phyloP scores from a whole-genome alignment of 768 basidiomycete species.

The Rhodotorula sphaerocarpa region DNA sequence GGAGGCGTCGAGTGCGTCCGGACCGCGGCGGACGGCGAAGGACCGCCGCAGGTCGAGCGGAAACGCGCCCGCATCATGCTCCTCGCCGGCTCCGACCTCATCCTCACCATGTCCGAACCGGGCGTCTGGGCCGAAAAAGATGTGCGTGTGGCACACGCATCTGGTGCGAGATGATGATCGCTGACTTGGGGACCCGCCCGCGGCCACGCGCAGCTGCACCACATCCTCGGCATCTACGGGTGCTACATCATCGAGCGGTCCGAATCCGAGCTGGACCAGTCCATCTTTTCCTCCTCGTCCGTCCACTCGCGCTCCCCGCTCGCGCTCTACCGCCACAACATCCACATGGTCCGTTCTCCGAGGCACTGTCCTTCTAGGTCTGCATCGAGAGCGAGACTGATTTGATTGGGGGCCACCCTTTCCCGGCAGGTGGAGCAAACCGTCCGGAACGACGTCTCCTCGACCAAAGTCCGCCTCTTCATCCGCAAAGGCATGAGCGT shows the following conservation, averaged over 20 bases:
- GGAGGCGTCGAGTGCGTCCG: constrained; percentile 51
- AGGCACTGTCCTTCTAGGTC: too few relatives aligned
- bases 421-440: constrained; percentile 33
- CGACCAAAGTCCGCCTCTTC: constrained; percentile 66
- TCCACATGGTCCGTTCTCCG: constrained; percentile 45
- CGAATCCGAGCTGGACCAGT: constrained; percentile 64
- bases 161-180: not conserved
- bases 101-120: constrained; percentile 95
- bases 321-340: constrained; percentile 49
- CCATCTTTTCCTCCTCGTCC: constrained; percentile 38
- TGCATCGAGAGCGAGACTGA: too few relatives aligned
- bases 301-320: constrained; percentile 44
- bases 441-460: constrained; percentile 52
- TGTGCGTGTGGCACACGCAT: constrained; percentile 52
- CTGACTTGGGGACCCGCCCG: constrained; percentile 1
- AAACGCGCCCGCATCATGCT: constrained; percentile 79
- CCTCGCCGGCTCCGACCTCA: constrained; percentile 94
- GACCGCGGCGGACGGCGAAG: constrained; percentile 19
- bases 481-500: constrained; percentile 49
- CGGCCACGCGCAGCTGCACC: constrained; percentile 73
- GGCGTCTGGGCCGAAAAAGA: constrained; percentile 94
- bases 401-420: too few relatives aligned
- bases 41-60: constrained; percentile 51
- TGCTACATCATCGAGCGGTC: constrained; percentile 87
- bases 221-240: constrained; percentile 90